A percentile compares a stretch with the other conserved stretches of the same genome.
Evolutionary conservation across 306 rosid genomes (phyloP).

Genomic region (Lagenaria siceraria): DNA sequence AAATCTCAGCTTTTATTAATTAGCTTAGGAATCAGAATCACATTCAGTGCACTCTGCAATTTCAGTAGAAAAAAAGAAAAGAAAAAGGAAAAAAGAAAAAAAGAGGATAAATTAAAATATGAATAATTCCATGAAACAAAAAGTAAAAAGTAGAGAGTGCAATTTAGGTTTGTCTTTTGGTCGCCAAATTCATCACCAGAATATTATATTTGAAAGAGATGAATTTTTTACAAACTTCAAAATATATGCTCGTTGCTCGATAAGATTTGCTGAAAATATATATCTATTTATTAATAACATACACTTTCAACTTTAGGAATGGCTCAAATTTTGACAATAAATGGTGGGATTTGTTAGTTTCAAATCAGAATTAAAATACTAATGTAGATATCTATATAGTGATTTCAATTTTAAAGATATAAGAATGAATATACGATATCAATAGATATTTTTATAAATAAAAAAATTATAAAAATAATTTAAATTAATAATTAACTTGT

Average conservation of each 20-base stretch:
- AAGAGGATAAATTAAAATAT: neutral
- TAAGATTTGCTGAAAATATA: constrained; percentile 16
- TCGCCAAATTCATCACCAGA: neutral
- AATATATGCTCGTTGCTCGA: constrained; percentile 24
- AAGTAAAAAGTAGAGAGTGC: constrained; percentile 3
- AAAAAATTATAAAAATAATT: too few relatives aligned
- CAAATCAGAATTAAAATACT: neutral
- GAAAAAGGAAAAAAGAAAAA: neutral
- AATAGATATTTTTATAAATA: too few relatives aligned
- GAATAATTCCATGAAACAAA: constrained; percentile 1
- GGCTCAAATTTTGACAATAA: neutral
- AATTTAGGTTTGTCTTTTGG: constrained; percentile 1
- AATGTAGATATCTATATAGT: too few relatives aligned
- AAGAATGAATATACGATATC: too few relatives aligned
- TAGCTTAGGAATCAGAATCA: constrained; percentile 7
- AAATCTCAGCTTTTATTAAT: neutral
- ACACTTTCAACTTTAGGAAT: neutral
- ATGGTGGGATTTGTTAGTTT: constrained; percentile 1
- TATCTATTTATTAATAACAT: neutral
- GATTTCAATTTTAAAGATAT: too few relatives aligned
- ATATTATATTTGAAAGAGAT: neutral
- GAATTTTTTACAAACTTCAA: constrained; percentile 21
- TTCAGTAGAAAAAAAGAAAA: neutral
- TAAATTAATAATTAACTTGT: too few relatives aligned
- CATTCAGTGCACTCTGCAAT: constrained; percentile 12